These are phyloP conservation scores for Wickerhamiella bombiphila DNA, from an alignment of 805 yeast species.

Conservation along the genomic window DNA sequence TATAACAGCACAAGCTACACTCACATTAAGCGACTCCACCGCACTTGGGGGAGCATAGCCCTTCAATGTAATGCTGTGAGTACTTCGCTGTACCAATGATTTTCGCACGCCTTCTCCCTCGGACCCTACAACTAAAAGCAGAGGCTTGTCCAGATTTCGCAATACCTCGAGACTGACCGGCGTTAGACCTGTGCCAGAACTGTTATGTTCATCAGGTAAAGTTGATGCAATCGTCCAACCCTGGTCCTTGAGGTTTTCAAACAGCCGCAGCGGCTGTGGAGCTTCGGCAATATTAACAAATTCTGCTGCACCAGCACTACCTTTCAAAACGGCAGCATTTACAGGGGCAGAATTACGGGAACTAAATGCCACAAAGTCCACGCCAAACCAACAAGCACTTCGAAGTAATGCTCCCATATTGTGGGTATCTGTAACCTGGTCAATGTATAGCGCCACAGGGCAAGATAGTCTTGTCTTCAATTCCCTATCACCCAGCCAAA, in stretches of 20 bases:
- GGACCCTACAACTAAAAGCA: slow-evolving; percentile 63
- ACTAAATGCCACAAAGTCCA: slow-evolving; percentile 59
- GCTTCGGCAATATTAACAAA: slow-evolving; percentile 45
- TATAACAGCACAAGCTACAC: slow-evolving; percentile 73
- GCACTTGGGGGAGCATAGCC: slow-evolving; percentile 1
- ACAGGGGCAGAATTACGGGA: slow-evolving; percentile 57
- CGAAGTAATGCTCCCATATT: slow-evolving; percentile 74
- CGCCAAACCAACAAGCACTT: slow-evolving; percentile 71
- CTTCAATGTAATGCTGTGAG: slow-evolving; percentile 18
- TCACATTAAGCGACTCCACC: slow-evolving; percentile 75
- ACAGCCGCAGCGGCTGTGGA: slow-evolving; percentile 45
- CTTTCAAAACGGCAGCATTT: slow-evolving; percentile 64
- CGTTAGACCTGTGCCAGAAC: slow-evolving; percentile 25
- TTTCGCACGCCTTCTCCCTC: slow-evolving; percentile 77
- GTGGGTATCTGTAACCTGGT: slow-evolving; percentile 75
- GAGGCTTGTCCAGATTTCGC: slow-evolving; percentile 38
- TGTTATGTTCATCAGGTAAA: slow-evolving; percentile 29
- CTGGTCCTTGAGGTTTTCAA: slow-evolving; percentile 37
- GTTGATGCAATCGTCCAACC: slow-evolving; percentile 68
- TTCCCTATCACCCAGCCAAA: background rate
- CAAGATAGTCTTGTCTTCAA: slow-evolving; percentile 9
- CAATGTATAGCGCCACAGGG: slow-evolving; percentile 64
- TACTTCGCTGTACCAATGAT: slow-evolving; percentile 33
- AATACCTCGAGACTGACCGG: slow-evolving; percentile 26
- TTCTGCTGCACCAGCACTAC: slow-evolving; percentile 77